Percentiles rank a stretch among this genome's conserved stretches.
Conservation (phyloP, 345 rosid species). For the Luvunga scandens region DNA sequence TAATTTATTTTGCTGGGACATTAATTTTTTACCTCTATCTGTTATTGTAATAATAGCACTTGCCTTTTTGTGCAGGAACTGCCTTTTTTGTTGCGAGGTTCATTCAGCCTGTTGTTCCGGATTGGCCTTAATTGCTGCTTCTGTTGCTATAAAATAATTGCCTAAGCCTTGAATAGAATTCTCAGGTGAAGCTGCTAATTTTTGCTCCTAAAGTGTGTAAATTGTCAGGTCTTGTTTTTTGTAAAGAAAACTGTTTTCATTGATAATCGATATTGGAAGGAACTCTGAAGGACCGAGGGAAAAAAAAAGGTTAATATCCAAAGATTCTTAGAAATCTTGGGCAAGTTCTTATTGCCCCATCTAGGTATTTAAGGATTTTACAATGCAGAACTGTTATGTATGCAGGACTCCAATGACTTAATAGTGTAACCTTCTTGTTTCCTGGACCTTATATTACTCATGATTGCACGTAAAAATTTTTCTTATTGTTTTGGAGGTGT, state of each 20-base stretch:
- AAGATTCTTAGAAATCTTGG: neutral
- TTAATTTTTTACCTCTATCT: neutral
- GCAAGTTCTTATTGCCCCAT: neutral
- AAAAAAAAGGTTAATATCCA: neutral
- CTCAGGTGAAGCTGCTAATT: constrained; percentile 17
- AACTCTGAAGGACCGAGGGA: neutral
- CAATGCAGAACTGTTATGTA: neutral
- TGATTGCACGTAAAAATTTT: neutral
- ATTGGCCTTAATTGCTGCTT: constrained; percentile 14
- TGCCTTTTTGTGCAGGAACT: constrained; percentile 15
- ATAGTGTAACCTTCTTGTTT: neutral
- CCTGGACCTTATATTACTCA: neutral
- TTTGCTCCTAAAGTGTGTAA: constrained; percentile 19
- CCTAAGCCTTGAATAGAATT: constrained; percentile 9
- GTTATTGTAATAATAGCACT: neutral
- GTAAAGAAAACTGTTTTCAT: constrained; percentile 28
- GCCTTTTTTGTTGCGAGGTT: constrained; percentile 1
- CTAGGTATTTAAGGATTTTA: neutral
- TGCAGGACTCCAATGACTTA: neutral
- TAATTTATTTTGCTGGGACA: neutral
- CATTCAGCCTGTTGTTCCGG: constrained; percentile 6
- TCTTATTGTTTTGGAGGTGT: neutral
- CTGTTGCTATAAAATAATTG: constrained; percentile 21
- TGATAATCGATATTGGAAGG: constrained; percentile 15
- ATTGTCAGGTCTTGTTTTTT: constrained; percentile 23